Evolutionary conservation across 208 protist genomes (phyloP), one percentile per base, ranked within the genome.

Genomic region (Trypanosoma boissoni): DNA sequence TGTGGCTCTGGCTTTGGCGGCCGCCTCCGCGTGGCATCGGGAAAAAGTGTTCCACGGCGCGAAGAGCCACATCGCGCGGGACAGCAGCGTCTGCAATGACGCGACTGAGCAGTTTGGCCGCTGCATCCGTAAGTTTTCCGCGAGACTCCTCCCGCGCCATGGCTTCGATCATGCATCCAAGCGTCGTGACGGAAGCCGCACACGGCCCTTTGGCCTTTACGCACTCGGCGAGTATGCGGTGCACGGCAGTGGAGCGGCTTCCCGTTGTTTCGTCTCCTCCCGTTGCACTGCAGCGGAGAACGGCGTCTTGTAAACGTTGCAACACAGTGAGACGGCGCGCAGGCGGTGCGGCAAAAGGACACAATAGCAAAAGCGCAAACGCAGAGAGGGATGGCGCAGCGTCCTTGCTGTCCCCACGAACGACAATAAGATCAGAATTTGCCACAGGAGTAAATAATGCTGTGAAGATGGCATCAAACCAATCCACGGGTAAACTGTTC

Each of bases 111-210:
- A 94, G 65, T 45, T 83, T 73, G 2, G 80, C 69, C 7, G 82
- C 86, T 26, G 55, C 36, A 21, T 36, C 21, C n/a, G 78, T 83
- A 20, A 88, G 52, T 41, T 56, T 43, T 41, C 71, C 76, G 55
- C 75, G 75, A 16, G 74, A 80, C 64, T 81, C 78, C 58, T 81
- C 86, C 20, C 64, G 55, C 20, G 83, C 78, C 75, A 94, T 82
- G 41, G 71, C 63, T 67, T 94, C 86, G 34, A 94, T 72, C 27
- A 94, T 39, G 42, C 68, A 57, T 66, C 68, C 86, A 27, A 91
- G 74, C 10, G 80, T 79, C 9, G 86, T 94, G 14, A 82, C 67
- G 26, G 61, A 70, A 20, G 6, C 34, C 34, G 8, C 34, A 39
- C 8, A 39, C 6, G 34, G 12, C 12, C n/a, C n/a, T n/a, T n/a